Evolutionary conservation across 192 early-diverging fungal genomes (phyloP), one percentile per base, ranked within the genome.

Genomic region (Umbelopsis vinacea): DNA sequence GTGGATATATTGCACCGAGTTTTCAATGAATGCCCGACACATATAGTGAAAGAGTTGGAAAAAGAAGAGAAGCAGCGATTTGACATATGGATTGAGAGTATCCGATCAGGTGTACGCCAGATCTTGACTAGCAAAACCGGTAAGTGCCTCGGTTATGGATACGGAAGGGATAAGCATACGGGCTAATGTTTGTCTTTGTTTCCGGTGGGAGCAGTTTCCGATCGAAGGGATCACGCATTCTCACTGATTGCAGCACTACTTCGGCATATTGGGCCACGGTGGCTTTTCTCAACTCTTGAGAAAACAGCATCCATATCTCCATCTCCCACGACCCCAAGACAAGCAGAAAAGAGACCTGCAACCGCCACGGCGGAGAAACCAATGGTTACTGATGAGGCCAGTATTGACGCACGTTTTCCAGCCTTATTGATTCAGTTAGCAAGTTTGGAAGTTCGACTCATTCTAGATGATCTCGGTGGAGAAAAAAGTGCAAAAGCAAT

Each of bases 401-500:
- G 66, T 15, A 48, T 70, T 5, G 70, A 77, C 6, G 76, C 77
- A 4, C 70, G 76, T 37, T 84, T 84, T 66, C 70, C 80, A 26
- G 75, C 69, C 21, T 71, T 84, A 24, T 55, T 84, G 12, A 71
- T 81, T 12, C 74, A 81, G 33, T 45, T 84, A 2, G 74, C 75
- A 11, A 69, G 80, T 46, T 55, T 84, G 11, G 82, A 84, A 70
- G 66, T 78, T 22, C 72, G 78, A 6, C 45, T 84, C n/a, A 72
- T 84, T 46, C 23, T 81, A 37, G 82, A 84, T 74, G 52, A 76
- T 7, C 46, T 84, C 6, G 40, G 70, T 2, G n/a, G 46, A 1
- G 52, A 68, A n/a, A 37, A n/a, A 21, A n/a, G 1, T 11, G 7
- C 6, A 17, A 52, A 70, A 12, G 29, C 33, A 0, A 26, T 53